Conservation (phyloP, 2,329 filamentous ascomycete species). For the Sporothrix variecibatus region DNA sequence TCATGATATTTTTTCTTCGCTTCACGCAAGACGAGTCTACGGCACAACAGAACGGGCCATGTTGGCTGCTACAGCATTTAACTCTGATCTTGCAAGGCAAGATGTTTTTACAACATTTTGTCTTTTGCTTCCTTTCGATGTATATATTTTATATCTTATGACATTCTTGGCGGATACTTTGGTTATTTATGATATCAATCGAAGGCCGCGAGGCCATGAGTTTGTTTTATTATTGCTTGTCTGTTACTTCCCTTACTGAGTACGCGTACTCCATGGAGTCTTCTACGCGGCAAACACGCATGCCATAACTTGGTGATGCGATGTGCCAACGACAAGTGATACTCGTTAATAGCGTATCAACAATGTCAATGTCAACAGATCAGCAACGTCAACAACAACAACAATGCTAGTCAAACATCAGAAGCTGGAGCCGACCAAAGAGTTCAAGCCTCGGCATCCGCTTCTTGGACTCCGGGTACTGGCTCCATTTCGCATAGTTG, state of each 20-base stretch:
- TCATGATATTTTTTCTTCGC: not conserved
- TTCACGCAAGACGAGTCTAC: not conserved
- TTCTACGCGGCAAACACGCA: not conserved
- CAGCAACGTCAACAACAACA: not conserved
- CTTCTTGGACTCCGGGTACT: not conserved
- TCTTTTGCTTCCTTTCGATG: not conserved
- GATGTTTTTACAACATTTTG: not conserved
- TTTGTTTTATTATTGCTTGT: not conserved
- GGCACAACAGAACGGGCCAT: not conserved
- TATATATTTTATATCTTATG: not conserved
- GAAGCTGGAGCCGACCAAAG: conserved; percentile 14
- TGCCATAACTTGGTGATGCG: not conserved
- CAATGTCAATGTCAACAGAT: not conserved
- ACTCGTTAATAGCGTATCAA: not conserved
- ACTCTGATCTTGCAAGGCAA: not conserved
- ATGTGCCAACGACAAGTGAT: not conserved
- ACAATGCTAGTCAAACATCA: not conserved
- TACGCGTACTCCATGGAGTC: not conserved
- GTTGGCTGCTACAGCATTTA: not conserved
- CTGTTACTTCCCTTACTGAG: not conserved
- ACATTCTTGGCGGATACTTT: not conserved
- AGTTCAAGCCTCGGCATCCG: conserved; percentile 14
- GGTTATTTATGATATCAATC: not conserved
- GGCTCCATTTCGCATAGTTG: not conserved
- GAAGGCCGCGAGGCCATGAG: not conserved